Conservation (phyloP, 768 basidiomycete genomes). For the Termitomyces sp. region DNA sequence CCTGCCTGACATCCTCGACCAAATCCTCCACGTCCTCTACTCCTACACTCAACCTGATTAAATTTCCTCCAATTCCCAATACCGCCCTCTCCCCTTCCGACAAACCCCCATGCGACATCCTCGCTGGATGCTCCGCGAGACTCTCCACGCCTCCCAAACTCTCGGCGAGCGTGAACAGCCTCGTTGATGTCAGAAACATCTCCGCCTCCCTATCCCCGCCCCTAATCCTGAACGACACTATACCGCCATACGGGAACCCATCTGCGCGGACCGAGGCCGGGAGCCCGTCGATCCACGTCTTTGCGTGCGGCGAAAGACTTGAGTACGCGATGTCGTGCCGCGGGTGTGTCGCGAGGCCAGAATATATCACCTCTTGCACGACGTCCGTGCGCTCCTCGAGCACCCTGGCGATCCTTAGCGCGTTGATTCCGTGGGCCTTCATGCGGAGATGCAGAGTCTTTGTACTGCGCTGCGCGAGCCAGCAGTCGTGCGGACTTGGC, state of each 20-base stretch:
- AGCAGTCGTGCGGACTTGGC: constrained; percentile 81
- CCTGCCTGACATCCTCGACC: constrained; percentile 62
- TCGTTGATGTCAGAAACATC: constrained; percentile 56
- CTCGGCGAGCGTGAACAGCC: constrained; percentile 81
- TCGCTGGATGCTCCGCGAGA: constrained; percentile 78
- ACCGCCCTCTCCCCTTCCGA: constrained; percentile 58
- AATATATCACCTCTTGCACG: constrained; percentile 78
- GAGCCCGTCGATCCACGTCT: constrained; percentile 47
- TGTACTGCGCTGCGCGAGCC: constrained; percentile 84
- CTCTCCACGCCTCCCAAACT: constrained; percentile 90
- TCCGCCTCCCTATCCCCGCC: constrained; percentile 54
- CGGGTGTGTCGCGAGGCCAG: constrained; percentile 66
- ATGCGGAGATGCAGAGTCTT: constrained; percentile 91
- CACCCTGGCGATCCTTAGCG: constrained; percentile 63
- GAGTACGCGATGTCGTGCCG: constrained; percentile 58
- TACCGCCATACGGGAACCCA: constrained; percentile 88
- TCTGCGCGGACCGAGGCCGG: constrained; percentile 18
- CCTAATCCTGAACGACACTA: constrained; percentile 75
- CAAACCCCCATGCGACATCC: constrained; percentile 85
- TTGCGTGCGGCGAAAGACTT: constrained; percentile 65
- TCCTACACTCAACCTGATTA: constrained; percentile 81
- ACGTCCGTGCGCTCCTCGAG: constrained; percentile 54
- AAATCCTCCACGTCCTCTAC: constrained; percentile 87
- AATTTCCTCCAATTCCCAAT: constrained; percentile 72
- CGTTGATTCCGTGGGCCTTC: constrained; percentile 82